Percentiles rank a stretch among this genome's conserved stretches.
Evolutionary conservation across 129 eudicot genomes (phyloP).

Genomic region (Ambrosia artemisiifolia): DNA sequence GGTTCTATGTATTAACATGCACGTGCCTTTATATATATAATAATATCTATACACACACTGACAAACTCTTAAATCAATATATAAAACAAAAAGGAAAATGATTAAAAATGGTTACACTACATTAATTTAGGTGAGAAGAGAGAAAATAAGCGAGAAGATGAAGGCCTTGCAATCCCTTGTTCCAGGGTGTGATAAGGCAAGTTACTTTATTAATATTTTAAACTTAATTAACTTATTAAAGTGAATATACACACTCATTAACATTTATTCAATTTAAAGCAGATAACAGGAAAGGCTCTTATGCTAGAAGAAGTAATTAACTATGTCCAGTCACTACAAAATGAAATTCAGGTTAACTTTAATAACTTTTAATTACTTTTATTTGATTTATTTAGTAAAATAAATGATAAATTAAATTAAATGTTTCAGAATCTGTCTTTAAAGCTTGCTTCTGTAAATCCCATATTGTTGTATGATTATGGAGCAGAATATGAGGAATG

Average conservation of each 20-base stretch:
- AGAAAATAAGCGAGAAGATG: slow-evolving; percentile 89
- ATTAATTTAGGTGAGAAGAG: slow-evolving; percentile 65
- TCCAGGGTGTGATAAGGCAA: slow-evolving; percentile 95
- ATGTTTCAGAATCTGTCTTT: slow-evolving; percentile 58
- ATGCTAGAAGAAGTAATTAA: slow-evolving; percentile 87
- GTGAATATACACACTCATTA: neutral
- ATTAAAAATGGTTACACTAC: too few species aligned
- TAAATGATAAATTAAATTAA: neutral
- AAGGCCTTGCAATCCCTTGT: slow-evolving; percentile 72
- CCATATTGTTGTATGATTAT: slow-evolving; percentile 45
- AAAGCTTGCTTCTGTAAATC: slow-evolving; percentile 69
- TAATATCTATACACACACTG: too few species aligned
- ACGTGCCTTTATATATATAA: neutral
- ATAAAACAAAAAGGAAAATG: too few species aligned
- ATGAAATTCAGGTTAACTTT: slow-evolving; percentile 68
- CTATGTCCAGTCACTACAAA: slow-evolving; percentile 83
- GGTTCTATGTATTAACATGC: too few species aligned
- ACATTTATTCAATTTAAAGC: neutral
- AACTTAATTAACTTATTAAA: slow-evolving; percentile 15
- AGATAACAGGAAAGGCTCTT: slow-evolving; percentile 88
- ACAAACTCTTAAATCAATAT: too few species aligned
- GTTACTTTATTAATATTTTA: neutral
- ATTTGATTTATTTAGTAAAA: neutral
- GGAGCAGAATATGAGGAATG: slow-evolving; percentile 56
- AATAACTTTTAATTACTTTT: neutral